A percentile compares a stretch with the other conserved stretches of the same genome.
Conservation (phyloP, 495 filamentous ascomycete species). For the Aspergillus avenaceus region DNA sequence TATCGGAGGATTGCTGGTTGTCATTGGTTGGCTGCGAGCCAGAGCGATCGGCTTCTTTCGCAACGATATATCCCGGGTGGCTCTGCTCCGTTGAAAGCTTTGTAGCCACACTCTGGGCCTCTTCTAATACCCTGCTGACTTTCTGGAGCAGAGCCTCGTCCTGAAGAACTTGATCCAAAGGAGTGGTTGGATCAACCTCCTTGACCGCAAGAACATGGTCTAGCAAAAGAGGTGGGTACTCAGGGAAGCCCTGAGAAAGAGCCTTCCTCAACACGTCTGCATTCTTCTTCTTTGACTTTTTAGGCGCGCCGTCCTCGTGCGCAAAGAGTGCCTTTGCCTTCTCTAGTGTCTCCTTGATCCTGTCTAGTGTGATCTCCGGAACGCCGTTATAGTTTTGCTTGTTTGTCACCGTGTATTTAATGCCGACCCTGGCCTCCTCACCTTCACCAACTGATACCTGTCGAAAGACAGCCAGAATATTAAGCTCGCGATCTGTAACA, state of each 20-base stretch:
- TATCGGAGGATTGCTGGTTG: conserved; percentile 36
- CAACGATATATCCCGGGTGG: conserved; percentile 79
- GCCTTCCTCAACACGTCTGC: conserved; percentile 73
- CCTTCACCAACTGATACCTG: conserved; percentile 70
- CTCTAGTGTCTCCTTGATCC: conserved; percentile 65
- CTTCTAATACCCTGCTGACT: conserved; percentile 59
- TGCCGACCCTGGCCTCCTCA: conserved; percentile 67
- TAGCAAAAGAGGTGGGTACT: conserved; percentile 79
- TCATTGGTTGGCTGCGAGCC: conserved; percentile 14
- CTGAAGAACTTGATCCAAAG: conserved; percentile 63
- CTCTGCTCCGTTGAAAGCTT: conserved; percentile 24
- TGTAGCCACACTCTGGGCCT: conserved; percentile 55
- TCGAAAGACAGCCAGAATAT: conserved; percentile 75
- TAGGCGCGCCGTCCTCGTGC: conserved; percentile 47
- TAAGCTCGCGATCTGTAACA: conserved; percentile 75
- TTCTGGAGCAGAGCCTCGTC: conserved; percentile 59
- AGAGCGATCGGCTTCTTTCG: conserved; percentile 53
- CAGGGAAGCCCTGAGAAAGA: conserved; percentile 75
- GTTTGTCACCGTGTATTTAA: conserved; percentile 74
- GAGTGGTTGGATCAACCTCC: conserved; percentile 60
- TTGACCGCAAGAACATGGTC: conserved; percentile 76
- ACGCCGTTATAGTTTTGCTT: conserved; percentile 78
- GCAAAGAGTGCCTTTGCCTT: conserved; percentile 54
- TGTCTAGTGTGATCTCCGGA: conserved; percentile 66
- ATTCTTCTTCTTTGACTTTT: conserved; percentile 72